Conservation (phyloP, 1,284 basidiomycete genomes). For the Leccinum pachyderme region DNA sequence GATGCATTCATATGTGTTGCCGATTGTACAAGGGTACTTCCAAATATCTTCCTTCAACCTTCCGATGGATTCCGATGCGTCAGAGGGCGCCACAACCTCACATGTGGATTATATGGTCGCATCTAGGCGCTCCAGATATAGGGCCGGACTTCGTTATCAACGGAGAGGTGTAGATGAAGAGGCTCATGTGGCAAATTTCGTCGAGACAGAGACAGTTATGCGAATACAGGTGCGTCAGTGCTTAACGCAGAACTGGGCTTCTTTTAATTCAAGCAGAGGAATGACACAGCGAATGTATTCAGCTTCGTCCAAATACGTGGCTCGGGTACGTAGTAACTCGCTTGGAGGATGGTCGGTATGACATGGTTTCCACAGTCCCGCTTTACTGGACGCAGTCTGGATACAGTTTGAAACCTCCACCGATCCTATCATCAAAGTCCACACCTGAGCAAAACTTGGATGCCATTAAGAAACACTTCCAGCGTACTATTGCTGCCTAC, state of each 20-base stretch:
- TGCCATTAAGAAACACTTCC: constrained; percentile 75
- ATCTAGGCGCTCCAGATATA: constrained; percentile 86
- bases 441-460: constrained; percentile 73
- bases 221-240: constrained; percentile 59
- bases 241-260: not conserved
- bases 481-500: constrained; percentile 65
- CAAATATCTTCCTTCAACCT: constrained; percentile 58
- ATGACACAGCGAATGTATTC: constrained; percentile 74
- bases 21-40: constrained; percentile 76
- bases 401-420: constrained; percentile 85
- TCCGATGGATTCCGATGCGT: constrained; percentile 49
- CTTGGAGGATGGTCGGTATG: constrained; percentile 1
- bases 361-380: constrained; percentile 55
- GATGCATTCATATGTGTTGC: constrained; percentile 64
- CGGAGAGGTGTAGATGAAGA: constrained; percentile 89
- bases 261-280: constrained; percentile 46
- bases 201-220: constrained; percentile 90
- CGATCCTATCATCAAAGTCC: constrained; percentile 69
- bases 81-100: constrained; percentile 43
- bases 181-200: constrained; percentile 85
- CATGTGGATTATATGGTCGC: constrained; percentile 68
- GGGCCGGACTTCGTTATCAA: constrained; percentile 95
- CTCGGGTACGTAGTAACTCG: constrained; percentile 61
- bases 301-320: constrained; percentile 88
- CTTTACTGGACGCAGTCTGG: constrained; percentile 88